Base-by-base conservation (phyloP, 1,284 basidiomycete species). In the Laetiporus sulphureus region DNA sequence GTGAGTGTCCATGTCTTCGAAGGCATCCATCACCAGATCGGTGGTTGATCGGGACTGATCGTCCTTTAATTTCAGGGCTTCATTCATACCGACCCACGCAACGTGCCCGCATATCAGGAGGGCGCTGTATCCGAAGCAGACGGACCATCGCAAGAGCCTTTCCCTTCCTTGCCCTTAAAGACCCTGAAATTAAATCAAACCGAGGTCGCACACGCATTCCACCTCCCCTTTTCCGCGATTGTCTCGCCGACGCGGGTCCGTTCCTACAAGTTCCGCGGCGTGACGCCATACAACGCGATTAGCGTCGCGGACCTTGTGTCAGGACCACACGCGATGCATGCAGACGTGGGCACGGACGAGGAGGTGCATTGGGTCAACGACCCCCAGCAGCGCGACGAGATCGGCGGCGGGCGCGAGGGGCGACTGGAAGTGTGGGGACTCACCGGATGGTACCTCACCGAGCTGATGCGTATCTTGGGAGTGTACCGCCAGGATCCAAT, bases 401-500 rank as follows among this genome's bases (percentile, higher is more conserved):
- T 72, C 25, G 72, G 71, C 11, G 60, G 61, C 15, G 69, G 66
- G 15, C 56, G 57, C 37, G 60, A 62, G 32, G 70, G 67, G 12
- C 61, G 63, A 42, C 58, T 87, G 11, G 82, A 88, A 54, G 73
- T 88, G 16, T 90, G 86, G 84, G 86, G 86, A 0, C 62, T 90
- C 53, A 87, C 86, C 21, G 86, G 84, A 22, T 89, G 85, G 84
- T 89, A 87, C 62, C 65, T 87, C 36, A 75, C 71, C 36, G 52
- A 76, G 34, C 62, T 88, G 46, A 72, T 82, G 72, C 69, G 66
- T 45, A 64, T 57, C 27, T 52, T 82, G 46, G 61, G 65, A 37
- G 58, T 75, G 42, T 73, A 72, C 55, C 53, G 56, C 46, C 65
- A 60, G 10, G 2, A 42, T 21, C n/a, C n/a, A n/a, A n/a, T n/a